phyloP scores from a whole-genome alignment of 1,139 yeast genomes.

The Saccharomyces hybrid region DNA sequence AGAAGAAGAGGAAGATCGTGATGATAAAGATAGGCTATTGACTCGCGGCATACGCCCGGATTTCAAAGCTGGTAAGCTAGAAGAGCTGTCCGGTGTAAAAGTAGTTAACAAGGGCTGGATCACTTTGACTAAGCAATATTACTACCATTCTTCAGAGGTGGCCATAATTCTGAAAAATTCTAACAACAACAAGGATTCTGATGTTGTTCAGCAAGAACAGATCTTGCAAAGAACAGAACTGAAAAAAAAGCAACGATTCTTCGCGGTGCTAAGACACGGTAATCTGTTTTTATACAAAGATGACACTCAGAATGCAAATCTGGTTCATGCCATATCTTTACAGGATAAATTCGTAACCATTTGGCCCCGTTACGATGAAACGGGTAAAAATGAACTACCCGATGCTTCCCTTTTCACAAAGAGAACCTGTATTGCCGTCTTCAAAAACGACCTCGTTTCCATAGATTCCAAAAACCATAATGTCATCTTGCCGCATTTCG shows the following conservation, averaged over 20 bases:
- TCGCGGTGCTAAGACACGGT: constrained; percentile 71
- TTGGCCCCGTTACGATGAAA: constrained; percentile 65
- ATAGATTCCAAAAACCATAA: background rate
- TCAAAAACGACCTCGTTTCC: constrained; percentile 35
- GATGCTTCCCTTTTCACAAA: constrained; percentile 78
- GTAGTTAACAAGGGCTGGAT: constrained; percentile 73
- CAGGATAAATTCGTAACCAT: constrained; percentile 61
- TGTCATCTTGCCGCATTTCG: background rate
- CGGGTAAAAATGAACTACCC: constrained; percentile 33
- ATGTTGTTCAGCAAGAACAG: constrained; percentile 11
- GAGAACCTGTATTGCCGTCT: constrained; percentile 67
- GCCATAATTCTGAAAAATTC: constrained; percentile 43
- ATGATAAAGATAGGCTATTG: constrained; percentile 6
- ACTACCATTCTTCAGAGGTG: constrained; percentile 46
- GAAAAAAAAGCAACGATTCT: constrained; percentile 51
- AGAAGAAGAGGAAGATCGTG: constrained; percentile 20
- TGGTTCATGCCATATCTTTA: constrained; percentile 72
- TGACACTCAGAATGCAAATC: constrained; percentile 42
- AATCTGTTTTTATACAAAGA: constrained; percentile 74
- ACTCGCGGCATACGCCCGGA: constrained; percentile 31
- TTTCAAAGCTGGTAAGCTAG: constrained; percentile 54
- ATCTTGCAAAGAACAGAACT: constrained; percentile 25
- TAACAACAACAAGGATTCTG: constrained; percentile 14
- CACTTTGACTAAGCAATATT: constrained; percentile 71
- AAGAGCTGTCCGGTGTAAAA: constrained; percentile 58